These are phyloP conservation scores for Spathaspora passalidarum DNA, from an alignment of 805 yeast species.

Conservation along the genomic window DNA sequence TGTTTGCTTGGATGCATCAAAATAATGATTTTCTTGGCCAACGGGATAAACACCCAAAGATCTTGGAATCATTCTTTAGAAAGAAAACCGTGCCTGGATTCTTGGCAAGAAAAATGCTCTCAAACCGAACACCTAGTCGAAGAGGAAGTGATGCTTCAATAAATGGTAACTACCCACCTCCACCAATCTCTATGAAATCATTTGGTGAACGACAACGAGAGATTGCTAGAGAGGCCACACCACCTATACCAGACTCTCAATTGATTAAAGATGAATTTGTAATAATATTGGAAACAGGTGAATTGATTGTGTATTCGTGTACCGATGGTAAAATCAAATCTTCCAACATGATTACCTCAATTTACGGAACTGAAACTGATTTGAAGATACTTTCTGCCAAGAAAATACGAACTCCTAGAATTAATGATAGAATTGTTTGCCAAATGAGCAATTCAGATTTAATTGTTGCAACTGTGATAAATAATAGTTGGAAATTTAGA, in stretches of 20 bases:
- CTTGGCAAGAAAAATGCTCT: constrained; percentile 30
- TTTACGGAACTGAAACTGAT: constrained; percentile 14
- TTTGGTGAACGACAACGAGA: constrained; percentile 7
- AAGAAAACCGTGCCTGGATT: constrained; percentile 50
- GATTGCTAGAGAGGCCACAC: background rate
- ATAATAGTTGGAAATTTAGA: constrained; percentile 63
- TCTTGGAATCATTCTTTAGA: constrained; percentile 61
- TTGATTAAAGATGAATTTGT: constrained; percentile 45
- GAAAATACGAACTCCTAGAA: constrained; percentile 65
- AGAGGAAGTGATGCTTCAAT: constrained; percentile 30
- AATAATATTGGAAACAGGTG: constrained; percentile 51
- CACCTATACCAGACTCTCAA: constrained; percentile 5
- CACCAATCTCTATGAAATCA: constrained; percentile 13
- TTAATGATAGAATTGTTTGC: constrained; percentile 67
- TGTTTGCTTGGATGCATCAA: constrained; percentile 31
- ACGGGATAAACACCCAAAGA: constrained; percentile 23
- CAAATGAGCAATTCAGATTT: constrained; percentile 43
- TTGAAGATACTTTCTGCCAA: constrained; percentile 46
- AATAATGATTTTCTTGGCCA: constrained; percentile 4
- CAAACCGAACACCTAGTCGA: constrained; percentile 18
- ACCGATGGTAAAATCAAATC: constrained; percentile 42
- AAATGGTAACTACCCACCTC: constrained; percentile 36
- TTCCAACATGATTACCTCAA: constrained; percentile 20
- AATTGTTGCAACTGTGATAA: constrained; percentile 61
- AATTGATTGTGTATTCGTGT: constrained; percentile 47